Evolutionary conservation across 2,329 filamentous ascomycete species (phyloP), one percentile per base, ranked within the genome.

Genomic region (Penicillium sp.): DNA sequence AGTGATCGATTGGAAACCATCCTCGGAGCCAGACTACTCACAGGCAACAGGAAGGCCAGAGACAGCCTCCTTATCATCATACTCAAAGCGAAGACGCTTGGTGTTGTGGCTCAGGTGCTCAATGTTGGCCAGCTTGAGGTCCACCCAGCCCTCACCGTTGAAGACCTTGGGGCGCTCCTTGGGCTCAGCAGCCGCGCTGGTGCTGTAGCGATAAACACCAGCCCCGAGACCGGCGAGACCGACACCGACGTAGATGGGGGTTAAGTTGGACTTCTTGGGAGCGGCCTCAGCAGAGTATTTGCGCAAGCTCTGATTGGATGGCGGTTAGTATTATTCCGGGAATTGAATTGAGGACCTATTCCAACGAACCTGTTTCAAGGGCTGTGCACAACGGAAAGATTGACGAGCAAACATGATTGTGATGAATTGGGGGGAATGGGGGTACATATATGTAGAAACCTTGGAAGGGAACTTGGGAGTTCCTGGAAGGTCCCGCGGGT

Each of bases 61-160:
- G 53, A 96, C 88, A 77, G 89, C 86, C 73, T 96, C 89, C 62
- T 86, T 82, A 74, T 95, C 90, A 17, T 91, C 90, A 43, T 97
- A 86, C 70, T 88, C 86, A 78, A 99, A 97, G 68, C 90, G 87
- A 73, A 97, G 83, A 69, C 85, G 88, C 86, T 97, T 97, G 69
- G 92, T 95, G 83, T 97, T 97, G 83, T 93, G 89, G 82, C 91
- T 97, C 79, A 97, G 78, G 46, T 82, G 78, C 78, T 96, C 89
- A 50, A 92, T 84, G 56, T 88, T 86, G 56, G 91, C 85, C 56
- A 97, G 82, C 79, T 89, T 87, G 67, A 97, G 83, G 62, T 86
- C 87, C 63, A 97, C 76, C 78, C 92, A 97, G 66, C 91, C 93
- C 78, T 97, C 91, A 65, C 93, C 93, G 35, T 84, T 89, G 75